A percentile compares a stretch with the other conserved stretches of the same genome.
Evolutionary conservation across 345 rosid genomes (phyloP).

Genomic region (thale cress (Arabidopsis thaliana)): DNA sequence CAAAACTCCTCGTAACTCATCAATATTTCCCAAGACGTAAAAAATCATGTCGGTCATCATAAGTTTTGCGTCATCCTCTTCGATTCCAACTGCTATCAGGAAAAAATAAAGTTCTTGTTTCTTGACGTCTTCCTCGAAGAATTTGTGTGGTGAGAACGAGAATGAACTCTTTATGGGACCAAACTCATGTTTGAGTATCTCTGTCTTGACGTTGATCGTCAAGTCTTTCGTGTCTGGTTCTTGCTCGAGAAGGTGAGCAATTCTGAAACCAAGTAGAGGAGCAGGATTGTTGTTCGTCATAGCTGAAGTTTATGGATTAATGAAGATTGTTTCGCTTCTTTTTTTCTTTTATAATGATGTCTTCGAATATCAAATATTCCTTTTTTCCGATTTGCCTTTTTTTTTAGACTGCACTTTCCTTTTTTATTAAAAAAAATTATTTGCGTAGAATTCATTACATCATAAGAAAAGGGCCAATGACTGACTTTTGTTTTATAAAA

Average conservation of each 20-base stretch:
- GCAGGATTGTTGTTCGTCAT: neutral
- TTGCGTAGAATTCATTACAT: no score
- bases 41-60: conserved; percentile 13
- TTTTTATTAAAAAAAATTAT: no score
- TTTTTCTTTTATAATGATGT: neutral
- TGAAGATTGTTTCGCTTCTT: neutral
- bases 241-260: conserved; percentile 12
- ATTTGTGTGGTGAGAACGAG: conserved; percentile 6
- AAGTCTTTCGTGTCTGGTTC: neutral
- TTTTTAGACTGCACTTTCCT: neutral
- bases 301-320: neutral
- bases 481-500: no score
- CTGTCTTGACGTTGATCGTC: neutral
- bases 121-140: neutral
- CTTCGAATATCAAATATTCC: neutral
- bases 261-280: conserved; percentile 19
- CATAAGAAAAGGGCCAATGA: no score
- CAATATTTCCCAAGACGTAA: neutral
- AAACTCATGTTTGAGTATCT: neutral
- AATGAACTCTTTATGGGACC: neutral
- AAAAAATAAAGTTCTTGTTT: conserved; percentile 16
- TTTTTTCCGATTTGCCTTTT: neutral
- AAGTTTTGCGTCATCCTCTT: neutral
- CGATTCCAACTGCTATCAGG: conserved; percentile 3
- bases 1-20: conserved; percentile 13